Evolutionary conservation across 306 rosid genomes (phyloP), one percentile per base, ranked within the genome.

Genomic region (Leucaena leucocephala): DNA sequence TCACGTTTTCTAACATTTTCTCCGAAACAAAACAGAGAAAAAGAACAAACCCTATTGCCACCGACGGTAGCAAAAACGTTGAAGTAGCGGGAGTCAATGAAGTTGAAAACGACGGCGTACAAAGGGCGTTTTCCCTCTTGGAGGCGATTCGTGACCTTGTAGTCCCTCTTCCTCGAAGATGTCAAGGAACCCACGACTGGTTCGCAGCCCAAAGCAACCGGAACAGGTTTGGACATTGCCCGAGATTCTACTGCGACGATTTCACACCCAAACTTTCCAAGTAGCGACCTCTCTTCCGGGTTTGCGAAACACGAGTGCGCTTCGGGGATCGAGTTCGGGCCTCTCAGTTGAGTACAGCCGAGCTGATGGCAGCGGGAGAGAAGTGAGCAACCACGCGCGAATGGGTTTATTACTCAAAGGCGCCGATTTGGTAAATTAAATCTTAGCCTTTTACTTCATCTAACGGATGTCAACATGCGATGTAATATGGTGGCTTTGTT

Each of bases 51-150:
- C 90, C 96, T 88, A 78, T 95, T 95, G 86, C 98, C 97, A 33
- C 99, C 94, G 58, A 90, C 99, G 69, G 97, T 95, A 80, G 97
- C 97, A 67, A 95, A 95, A 81, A 95, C 94, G 71, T 84, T 86
- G 89, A 89, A 74, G 87, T 87, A 95, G 76, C 93, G 96, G 16
- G 96, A 86, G 69, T 95, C 98, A 45, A 91, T 82, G 90, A 91
- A 91, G 88, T 95, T 95, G 87, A 95, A 95, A 85, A 93, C 94
- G 50, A 93, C 81, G 66, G 97, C 96, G 82, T 93, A 93, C 2
- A 93, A 71, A 57, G 99, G 99, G 44, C 96, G 90, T 74, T 93
- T 93, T 14, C 98, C 98, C 83, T 95, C 99, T 75, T 93, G 97
- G 52, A 95, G 97, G 66, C 97, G 89, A 84, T 95, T 95, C 73